These are phyloP conservation scores for Collybia mongolica DNA, from an alignment of 768 basidiomycete species.

Conservation along the genomic window DNA sequence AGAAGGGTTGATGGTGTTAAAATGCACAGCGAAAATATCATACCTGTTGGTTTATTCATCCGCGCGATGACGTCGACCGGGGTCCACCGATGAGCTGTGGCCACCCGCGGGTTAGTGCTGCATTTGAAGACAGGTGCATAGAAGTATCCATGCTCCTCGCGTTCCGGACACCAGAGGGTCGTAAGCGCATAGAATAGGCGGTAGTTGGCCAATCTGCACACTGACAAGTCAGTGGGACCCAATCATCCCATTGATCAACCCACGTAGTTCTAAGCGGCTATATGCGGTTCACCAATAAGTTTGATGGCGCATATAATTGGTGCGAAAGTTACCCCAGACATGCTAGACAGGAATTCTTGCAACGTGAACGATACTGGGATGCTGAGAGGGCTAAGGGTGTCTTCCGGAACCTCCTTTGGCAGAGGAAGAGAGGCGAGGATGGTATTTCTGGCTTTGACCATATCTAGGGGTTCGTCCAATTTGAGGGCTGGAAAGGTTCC, in stretches of 20 bases:
- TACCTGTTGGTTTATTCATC: slow-evolving; percentile 65
- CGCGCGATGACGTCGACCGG: slow-evolving; percentile 59
- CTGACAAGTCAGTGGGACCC: background rate
- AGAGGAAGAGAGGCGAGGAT: slow-evolving; percentile 61
- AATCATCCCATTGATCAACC: slow-evolving; percentile 16
- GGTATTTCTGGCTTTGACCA: slow-evolving; percentile 52
- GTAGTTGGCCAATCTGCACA: slow-evolving; percentile 59
- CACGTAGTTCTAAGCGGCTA: slow-evolving; percentile 62
- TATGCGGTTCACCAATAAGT: slow-evolving; percentile 7
- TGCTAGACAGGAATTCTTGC: slow-evolving; percentile 65
- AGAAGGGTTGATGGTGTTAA: background rate
- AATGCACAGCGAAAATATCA: slow-evolving; percentile 5
- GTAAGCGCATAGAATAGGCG: slow-evolving; percentile 65
- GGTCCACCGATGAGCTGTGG: slow-evolving; percentile 75
- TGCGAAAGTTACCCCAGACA: slow-evolving; percentile 48
- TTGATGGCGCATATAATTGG: background rate
- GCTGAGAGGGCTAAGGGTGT: slow-evolving; percentile 65
- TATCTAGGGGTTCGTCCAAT: slow-evolving; percentile 38
- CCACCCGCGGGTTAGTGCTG: slow-evolving; percentile 73
- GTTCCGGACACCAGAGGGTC: slow-evolving; percentile 78
- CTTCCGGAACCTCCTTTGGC: slow-evolving; percentile 61
- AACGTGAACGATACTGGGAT: slow-evolving; percentile 64
- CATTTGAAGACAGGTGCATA: slow-evolving; percentile 76
- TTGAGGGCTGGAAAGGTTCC: slow-evolving; percentile 3
- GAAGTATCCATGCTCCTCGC: slow-evolving; percentile 81